Evolutionary conservation across 2,329 filamentous ascomycete species (phyloP), one percentile per base, ranked within the genome.

Genomic region (Diaporthe sp.): DNA sequence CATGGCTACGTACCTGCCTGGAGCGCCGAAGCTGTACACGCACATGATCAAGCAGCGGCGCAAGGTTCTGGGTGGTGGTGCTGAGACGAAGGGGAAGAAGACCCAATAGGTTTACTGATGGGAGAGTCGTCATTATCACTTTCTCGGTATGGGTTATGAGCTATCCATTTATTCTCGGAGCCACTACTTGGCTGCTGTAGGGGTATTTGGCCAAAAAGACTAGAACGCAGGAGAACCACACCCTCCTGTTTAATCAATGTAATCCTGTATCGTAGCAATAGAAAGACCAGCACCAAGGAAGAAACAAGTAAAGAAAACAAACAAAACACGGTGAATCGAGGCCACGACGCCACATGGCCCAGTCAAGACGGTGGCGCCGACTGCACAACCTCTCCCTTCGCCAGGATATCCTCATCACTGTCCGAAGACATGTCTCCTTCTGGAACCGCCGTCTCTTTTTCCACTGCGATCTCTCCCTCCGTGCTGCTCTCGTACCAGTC

Each of bases 31-130:
- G 73, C 85, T 98, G 74, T 98, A 97, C 82, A 95, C 94, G 30
- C 94, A 99, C 84, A 98, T 99, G 97, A 94, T 98, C 88, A 88
- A 89, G 76, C 97, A 99, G 89, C 89, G 96, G 79, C 89, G 91
- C 78, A 97, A 95, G 89, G 91, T 96, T 71, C 87, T 95, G 86
- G 90, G 91, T 72, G 89, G 88, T 33, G 52, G 17, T 28, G 67
- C 22, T 25, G 67, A 33, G 38, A 52, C 54, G 13, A 47, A 9
- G 38, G 52, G 30, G n/a, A 71, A 92, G 81, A 90, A 89, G 84
- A 79, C 82, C 38, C 80, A 86, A 77, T 81, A 85, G 64, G 2
- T 42, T 9, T 54, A 38, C 28, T 17, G 22, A n/a, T 15, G 25
- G n/a, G 10, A 15, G 15, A 5, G 8, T 35, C 28, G 35, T 1